These are phyloP conservation scores for Neoarthrinium moseri DNA, from an alignment of 2,329 filamentous ascomycete genomes.

Conservation along the genomic window DNA sequence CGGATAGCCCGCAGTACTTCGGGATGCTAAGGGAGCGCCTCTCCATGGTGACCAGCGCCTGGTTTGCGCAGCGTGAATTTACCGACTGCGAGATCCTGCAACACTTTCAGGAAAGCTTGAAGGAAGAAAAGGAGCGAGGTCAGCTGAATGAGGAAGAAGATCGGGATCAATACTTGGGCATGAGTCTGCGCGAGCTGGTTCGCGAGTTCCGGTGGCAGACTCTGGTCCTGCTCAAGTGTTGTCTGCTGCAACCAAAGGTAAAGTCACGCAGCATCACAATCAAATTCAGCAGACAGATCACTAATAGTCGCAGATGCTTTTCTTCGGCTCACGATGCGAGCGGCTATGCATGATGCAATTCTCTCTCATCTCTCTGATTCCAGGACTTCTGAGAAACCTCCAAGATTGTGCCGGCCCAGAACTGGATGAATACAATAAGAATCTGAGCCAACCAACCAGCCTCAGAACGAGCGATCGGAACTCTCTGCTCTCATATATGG, in stretches of 20 bases:
- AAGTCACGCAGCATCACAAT: too few species aligned
- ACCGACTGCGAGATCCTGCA: slow-evolving; percentile 85
- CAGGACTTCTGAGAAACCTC: slow-evolving; percentile 85
- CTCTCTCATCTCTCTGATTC: slow-evolving; percentile 91
- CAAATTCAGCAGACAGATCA: background rate
- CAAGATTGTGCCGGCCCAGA: slow-evolving; percentile 95
- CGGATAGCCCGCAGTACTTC: slow-evolving; percentile 85
- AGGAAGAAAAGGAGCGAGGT: slow-evolving; percentile 60
- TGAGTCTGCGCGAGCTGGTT: slow-evolving; percentile 85
- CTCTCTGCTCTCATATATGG: slow-evolving; percentile 91
- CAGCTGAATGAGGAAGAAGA: slow-evolving; percentile 65
- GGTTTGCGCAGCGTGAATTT: slow-evolving; percentile 95
- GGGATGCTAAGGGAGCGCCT: slow-evolving; percentile 88
- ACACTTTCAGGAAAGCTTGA: slow-evolving; percentile 87
- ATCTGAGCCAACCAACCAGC: slow-evolving; percentile 73
- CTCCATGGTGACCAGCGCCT: slow-evolving; percentile 86
- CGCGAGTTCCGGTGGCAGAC: slow-evolving; percentile 95
- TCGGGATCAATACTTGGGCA: slow-evolving; percentile 83
- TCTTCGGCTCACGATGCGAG: slow-evolving; percentile 96
- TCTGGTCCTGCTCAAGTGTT: slow-evolving; percentile 88
- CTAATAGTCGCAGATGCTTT: slow-evolving; percentile 93
- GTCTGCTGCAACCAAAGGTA: slow-evolving; percentile 92
- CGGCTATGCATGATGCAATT: slow-evolving; percentile 98
- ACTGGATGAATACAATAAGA: slow-evolving; percentile 78
- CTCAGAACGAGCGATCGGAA: slow-evolving; percentile 87